A percentile compares a stretch with the other conserved stretches of the same genome.
These are phyloP conservation scores for Alternaria angustiovoidea DNA, from an alignment of 2,329 filamentous ascomycete genomes.

Conservation along the genomic window DNA sequence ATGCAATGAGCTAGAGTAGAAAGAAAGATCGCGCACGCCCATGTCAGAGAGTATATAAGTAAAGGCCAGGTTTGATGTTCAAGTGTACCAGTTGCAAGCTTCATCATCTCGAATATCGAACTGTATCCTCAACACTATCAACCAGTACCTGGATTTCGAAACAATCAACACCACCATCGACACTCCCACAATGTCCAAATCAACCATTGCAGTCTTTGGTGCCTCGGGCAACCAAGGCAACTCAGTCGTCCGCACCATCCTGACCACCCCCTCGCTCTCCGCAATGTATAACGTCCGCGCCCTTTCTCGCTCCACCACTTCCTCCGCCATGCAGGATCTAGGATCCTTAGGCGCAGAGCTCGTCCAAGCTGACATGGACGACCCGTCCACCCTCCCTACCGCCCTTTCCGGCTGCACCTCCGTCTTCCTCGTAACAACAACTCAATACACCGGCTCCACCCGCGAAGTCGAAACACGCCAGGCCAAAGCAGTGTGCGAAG, in stretches of 20 bases:
- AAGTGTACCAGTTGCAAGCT: neutral
- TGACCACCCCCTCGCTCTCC: slow-evolving; percentile 52
- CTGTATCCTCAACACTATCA: neutral
- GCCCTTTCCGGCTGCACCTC: slow-evolving; percentile 34
- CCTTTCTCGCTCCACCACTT: slow-evolving; percentile 61
- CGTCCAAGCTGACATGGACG: slow-evolving; percentile 61
- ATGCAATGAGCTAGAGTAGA: neutral
- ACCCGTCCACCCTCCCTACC: slow-evolving; percentile 25
- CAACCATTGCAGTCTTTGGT: slow-evolving; percentile 40
- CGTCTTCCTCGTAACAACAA: slow-evolving; percentile 44
- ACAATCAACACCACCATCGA: neutral
- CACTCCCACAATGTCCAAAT: neutral
- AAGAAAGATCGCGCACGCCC: neutral
- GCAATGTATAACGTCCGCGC: slow-evolving; percentile 59
- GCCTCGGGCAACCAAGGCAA: slow-evolving; percentile 62
- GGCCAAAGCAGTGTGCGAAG: slow-evolving; percentile 36
- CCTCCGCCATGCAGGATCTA: slow-evolving; percentile 57
- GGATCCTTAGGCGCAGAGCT: slow-evolving; percentile 60
- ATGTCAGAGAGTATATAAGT: neutral
- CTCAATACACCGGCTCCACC: slow-evolving; percentile 32
- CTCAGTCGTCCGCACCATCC: slow-evolving; percentile 59
- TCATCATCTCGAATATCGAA: neutral
- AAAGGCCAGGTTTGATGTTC: neutral
- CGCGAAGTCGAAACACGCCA: slow-evolving; percentile 38
- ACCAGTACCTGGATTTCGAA: neutral